Conservation (phyloP, 768 basidiomycete species). For the Macrocybe gigantea region DNA sequence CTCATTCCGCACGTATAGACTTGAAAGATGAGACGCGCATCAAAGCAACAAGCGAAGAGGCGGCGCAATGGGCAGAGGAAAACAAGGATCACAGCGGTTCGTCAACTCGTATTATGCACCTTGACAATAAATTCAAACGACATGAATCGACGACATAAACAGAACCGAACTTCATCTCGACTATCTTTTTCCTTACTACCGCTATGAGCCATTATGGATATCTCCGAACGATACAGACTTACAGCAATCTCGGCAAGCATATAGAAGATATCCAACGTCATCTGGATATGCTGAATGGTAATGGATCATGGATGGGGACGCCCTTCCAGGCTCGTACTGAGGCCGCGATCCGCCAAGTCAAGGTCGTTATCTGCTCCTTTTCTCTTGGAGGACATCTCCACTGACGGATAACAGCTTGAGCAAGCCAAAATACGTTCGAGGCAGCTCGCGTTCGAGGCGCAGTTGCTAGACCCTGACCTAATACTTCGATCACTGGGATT, state of each 20-base stretch:
- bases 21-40: conserved; percentile 89
- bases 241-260: conserved; percentile 69
- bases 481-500: conserved; percentile 75
- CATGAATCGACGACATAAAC: no score
- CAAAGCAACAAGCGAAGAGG: conserved; percentile 88
- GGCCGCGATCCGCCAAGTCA: conserved; percentile 68
- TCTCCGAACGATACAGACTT: conserved; percentile 72
- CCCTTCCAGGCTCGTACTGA: conserved; percentile 75
- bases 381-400: not conserved
- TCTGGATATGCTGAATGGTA: conserved; percentile 67
- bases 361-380: conserved; percentile 36
- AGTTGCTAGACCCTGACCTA: conserved; percentile 83
- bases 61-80: conserved; percentile 59
- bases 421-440: conserved; percentile 64
- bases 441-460: conserved; percentile 78
- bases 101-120: not conserved
- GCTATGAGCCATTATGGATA: conserved; percentile 89
- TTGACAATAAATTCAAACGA: no score
- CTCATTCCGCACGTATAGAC: conserved; percentile 64
- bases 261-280: conserved; percentile 73
- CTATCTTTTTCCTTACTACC: conserved; percentile 86
- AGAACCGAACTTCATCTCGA: conserved; percentile 88
- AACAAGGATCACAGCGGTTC: conserved; percentile 41
- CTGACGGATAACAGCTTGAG: conserved; percentile 40
- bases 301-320: conserved; percentile 76